Evolutionary conservation across 2,329 filamentous ascomycete genomes (phyloP), one percentile per base, ranked within the genome.

Genomic region (Colletotrichum endophyticum): DNA sequence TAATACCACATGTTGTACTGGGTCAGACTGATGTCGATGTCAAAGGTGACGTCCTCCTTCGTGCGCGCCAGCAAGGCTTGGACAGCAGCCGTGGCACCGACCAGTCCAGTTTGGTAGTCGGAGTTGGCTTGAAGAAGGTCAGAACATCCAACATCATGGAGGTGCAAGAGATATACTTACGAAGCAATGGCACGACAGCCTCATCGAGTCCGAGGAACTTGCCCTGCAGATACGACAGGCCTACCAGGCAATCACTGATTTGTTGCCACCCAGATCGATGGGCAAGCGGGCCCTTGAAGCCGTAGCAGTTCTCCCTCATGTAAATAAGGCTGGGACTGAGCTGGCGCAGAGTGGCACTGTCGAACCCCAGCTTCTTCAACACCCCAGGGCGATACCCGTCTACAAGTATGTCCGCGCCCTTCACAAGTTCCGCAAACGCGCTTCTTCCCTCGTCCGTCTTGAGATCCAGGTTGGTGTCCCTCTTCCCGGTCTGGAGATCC

Each of bases 1-100:
- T 79, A 79, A 19, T 79, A 79, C 79, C 80, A 81, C 39, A 81
- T 80, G 56, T 81, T 81, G 39, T 81, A 82, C 68, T 81, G 81
- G 0, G 79, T 81, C 25, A 82, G 66, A 34, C 80, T 81, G 63
- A 81, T 72, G 36, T 81, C 79, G 1, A 81, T 72, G n/a, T 81
- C 77, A 25, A 77, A 81, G 0, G 80, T 81, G 6, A 49, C 75
- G 11, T 77, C 72, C 13, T 73, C 66, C 19, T 76, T 73, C 1
- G 80, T 78, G 16, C 80, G 80, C 6, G 70, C 62, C 4, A 78
- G 27, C 8, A 81, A 66, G 5, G 79, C 80, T 11, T 59, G 56
- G 15, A 59, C 16, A 28, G 22, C 22, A 28, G 56, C 56, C 2
- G 27, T 28, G 56, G 56, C 56, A 19, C 56, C 56, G 0, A 59